Base-by-base conservation (phyloP, 495 filamentous ascomycete species). In the Articulospora tetracladia region DNA sequence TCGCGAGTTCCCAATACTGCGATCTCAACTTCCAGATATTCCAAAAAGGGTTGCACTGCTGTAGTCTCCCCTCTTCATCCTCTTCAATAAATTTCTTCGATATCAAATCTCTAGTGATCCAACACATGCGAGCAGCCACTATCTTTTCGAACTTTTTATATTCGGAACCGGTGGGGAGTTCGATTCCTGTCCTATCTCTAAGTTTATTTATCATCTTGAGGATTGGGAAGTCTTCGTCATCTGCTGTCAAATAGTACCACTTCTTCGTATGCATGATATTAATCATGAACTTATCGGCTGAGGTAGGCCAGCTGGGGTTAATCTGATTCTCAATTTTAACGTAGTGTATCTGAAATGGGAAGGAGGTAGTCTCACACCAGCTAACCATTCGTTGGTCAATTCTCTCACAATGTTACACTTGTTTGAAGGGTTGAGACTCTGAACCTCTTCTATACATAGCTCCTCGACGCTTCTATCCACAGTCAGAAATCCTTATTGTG, bases 201-300 rank as follows among this genome's bases (percentile, higher is more conserved):
- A 55, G 32, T 11, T 11, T 11, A 12, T 36, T 41, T 1, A 41
- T 22, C 20, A 55, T 2, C 27, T 17, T 22, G 8, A 55, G 20
- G 10, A 55, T 23, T 54, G 23, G 23, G 20, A 24, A 3, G 7
- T 52, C 24, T 24, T 22, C 12, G 7, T 13, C 25, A 20, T 53
- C 47, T 1, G 30, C n/a, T 30, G 11, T 26, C 11, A 44, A 2
- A 22, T 24, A 4, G 28, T 58, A 58, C 11, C 27, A 25, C 36
- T 58, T 39, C 3, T 58, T 27, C 0, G 34, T 26, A 27, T 58
- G 56, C 56, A 58, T 58, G n/a, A 26, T 28, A 11, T 17, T 24
- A 36, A 23, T 58, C 25, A 58, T n/a, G 36, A 44, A 22, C 24
- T 24, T 52, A 51, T 58, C 56, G 11, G 56, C 56, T 1, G 34